Evolutionary conservation across 106 monocot species (phyloP), one percentile per base, ranked within the genome.

Genomic region (Narthecium ossifragum): DNA sequence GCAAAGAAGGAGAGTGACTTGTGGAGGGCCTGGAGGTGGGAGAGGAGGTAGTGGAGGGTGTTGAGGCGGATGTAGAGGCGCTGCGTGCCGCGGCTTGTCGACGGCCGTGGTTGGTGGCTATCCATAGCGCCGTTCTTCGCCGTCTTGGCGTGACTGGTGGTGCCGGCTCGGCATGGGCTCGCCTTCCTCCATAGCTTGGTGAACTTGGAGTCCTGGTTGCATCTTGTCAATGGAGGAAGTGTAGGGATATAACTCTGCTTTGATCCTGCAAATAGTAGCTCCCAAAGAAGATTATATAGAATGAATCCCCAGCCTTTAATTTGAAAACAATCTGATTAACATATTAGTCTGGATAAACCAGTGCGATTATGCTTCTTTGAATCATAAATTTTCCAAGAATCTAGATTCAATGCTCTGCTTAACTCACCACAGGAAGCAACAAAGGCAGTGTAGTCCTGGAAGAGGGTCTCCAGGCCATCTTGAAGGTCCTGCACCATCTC

Each of bases 191-290:
- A 86, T 0, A 96, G 78, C 51, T 75, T 74, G 27, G 71, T 43
- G 31, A 96, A 66, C 17, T 53, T 61, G 1, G 94, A 96, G 70
- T 84, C 86, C 60, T 86, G 94, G 70, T 90, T 96, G 80, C 94
- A 96, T 32, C 94, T 71, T 38, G 94, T 96, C 17, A 96, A 62
- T 1, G 83, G 78, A 1, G 94, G 94, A 8, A 90, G 70, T 17
- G 47, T 49, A 24, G 94, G 94, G 31, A 84, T 60, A 55, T 85
- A 94, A 64, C 67, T 96, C 65, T 86, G 79, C 78, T 75, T 85
- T 0, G 70, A 78, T 13, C 94, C 94, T 94, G 70, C 37, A 54
- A 15, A n/a, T n/a, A n/a, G n/a, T n/a, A n/a, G n/a, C n/a, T n/a
- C n/a, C n/a, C n/a, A n/a, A n/a, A n/a, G n/a, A n/a, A n/a, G n/a